Percentiles rank a stretch among this genome's conserved stretches.
Evolutionary conservation across 306 rosid species (phyloP).

Genomic region (Vachellia pachyceras): DNA sequence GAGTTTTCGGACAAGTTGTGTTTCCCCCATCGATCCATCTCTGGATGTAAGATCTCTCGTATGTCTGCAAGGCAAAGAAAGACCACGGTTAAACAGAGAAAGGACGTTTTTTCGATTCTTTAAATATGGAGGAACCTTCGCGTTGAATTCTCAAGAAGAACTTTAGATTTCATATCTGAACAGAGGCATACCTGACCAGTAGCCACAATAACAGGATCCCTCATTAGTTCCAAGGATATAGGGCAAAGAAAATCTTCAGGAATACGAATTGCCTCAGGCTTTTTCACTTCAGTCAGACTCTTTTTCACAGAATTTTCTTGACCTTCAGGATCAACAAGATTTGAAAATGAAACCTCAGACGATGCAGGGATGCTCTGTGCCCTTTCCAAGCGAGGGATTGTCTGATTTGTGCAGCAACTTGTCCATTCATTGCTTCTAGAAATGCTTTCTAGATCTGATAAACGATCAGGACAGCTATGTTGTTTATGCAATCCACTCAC

Average conservation of each 20-base stretch:
- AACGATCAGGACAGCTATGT: constrained; percentile 49
- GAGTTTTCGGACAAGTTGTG: constrained; percentile 92
- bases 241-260: constrained; percentile 98
- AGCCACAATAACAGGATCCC: constrained; percentile 98
- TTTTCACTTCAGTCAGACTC: constrained; percentile 57
- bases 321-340: constrained; percentile 45
- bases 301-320: constrained; percentile 49
- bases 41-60: constrained; percentile 93
- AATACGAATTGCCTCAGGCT: constrained; percentile 60
- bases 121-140: background rate
- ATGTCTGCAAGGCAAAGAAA: constrained; percentile 63
- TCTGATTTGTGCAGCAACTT: constrained; percentile 46
- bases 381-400: constrained; percentile 43
- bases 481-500: constrained; percentile 49
- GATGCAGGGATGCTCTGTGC: constrained; percentile 50
- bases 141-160: constrained; percentile 14
- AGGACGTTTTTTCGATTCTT: constrained; percentile 1
- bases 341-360: constrained; percentile 43
- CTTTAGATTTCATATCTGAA: background rate
- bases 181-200: constrained; percentile 85
- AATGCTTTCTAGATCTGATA: constrained; percentile 50
- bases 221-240: constrained; percentile 92
- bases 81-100: background rate
- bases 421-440: constrained; percentile 42
- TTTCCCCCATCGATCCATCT: constrained; percentile 98